Conservation (phyloP, 108 stramenopile species). For the Stephanodiscus minutulus region DNA sequence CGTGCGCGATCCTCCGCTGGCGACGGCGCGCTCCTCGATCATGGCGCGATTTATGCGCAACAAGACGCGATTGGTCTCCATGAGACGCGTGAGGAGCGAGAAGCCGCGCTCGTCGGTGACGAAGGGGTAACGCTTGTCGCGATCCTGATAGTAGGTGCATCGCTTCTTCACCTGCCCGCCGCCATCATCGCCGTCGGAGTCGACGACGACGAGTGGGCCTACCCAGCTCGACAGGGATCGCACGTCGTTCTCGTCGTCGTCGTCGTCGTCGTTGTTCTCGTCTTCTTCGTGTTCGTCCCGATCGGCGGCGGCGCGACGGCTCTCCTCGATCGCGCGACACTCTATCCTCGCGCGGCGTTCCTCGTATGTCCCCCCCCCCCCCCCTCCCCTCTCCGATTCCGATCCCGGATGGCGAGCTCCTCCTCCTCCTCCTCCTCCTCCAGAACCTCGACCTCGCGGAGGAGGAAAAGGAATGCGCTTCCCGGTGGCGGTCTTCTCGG, state of each 20-base stretch:
- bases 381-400: too few relatives aligned
- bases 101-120: constrained; percentile 16
- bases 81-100: not conserved
- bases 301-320: not conserved
- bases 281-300: not conserved
- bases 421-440: too few relatives aligned
- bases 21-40: constrained; percentile 16
- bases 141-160: constrained; percentile 32
- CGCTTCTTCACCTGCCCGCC: not conserved
- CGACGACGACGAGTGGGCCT: constrained; percentile 4
- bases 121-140: constrained; percentile 24
- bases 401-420: not conserved
- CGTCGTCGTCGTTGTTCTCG: not conserved
- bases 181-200: not conserved
- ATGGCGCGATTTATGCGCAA: constrained; percentile 17
- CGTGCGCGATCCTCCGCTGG: too few relatives aligned
- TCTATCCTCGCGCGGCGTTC: constrained; percentile 16
- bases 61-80: constrained; percentile 8
- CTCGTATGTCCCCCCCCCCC: constrained; percentile 5
- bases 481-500: too few relatives aligned
- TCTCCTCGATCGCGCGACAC: constrained; percentile 10
- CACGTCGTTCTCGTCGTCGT: constrained; percentile 1
- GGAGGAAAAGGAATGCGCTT: too few relatives aligned
- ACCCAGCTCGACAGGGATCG: constrained; percentile 17
- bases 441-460: too few relatives aligned